Evolutionary conservation across 2,329 filamentous ascomycete genomes (phyloP).

Genomic region (Leptographium galeiforme): DNA sequence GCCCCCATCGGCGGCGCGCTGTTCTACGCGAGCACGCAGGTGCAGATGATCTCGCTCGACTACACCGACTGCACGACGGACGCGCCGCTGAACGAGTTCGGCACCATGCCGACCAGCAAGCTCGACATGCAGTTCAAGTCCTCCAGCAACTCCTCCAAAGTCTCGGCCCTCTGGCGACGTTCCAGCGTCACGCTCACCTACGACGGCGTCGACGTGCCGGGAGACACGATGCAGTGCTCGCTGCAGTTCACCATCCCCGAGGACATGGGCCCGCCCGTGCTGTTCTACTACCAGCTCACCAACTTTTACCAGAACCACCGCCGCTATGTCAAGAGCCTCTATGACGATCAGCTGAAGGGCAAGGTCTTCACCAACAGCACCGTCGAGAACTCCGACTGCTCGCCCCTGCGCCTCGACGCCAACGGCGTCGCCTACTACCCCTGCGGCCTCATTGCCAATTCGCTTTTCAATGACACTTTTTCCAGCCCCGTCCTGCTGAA

Average conservation of each 20-base stretch:
- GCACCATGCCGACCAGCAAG: constrained; percentile 42
- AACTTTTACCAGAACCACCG: constrained; percentile 99
- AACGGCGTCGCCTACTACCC: constrained; percentile 71
- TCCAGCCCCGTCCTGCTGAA: constrained; percentile 49
- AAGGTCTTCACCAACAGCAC: constrained; percentile 42
- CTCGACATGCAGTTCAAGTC: constrained; percentile 62
- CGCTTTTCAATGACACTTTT: constrained; percentile 91
- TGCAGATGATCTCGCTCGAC: constrained; percentile 82
- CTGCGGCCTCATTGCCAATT: constrained; percentile 93
- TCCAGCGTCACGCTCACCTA: constrained; percentile 26
- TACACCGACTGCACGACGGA: constrained; percentile 64
- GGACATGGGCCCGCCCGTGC: constrained; percentile 64
- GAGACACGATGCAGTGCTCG: constrained; percentile 42
- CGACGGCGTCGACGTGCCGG: constrained; percentile 21
- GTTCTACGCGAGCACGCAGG: constrained; percentile 71
- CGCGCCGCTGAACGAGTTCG: constrained; percentile 29
- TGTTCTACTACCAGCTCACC: constrained; percentile 88
- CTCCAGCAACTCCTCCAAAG: constrained; percentile 23
- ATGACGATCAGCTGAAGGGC: constrained; percentile 68
- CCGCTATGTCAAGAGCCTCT: constrained; percentile 84
- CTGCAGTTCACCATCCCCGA: constrained; percentile 71
- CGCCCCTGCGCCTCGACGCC: constrained; percentile 47
- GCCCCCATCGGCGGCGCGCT: constrained; percentile 82
- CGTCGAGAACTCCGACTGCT: constrained; percentile 59
- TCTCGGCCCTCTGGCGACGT: constrained; percentile 25